phyloP scores from a whole-genome alignment of 352 stramenopile species.

The Phytophthora hibernalis region DNA sequence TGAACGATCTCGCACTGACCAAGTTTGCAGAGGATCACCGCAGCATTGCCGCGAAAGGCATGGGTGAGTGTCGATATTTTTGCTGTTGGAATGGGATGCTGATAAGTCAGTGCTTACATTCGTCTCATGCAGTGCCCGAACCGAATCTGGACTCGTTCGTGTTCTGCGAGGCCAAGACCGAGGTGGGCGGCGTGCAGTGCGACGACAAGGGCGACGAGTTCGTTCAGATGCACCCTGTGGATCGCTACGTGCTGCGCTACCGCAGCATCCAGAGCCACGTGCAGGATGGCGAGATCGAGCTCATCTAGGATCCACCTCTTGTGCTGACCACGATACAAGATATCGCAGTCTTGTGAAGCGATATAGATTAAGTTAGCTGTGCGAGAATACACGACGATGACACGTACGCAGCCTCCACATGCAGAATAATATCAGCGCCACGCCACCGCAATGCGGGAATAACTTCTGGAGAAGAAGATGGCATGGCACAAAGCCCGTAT shows the following conservation, averaged over 20 bases:
- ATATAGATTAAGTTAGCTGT: slow-evolving; percentile 52
- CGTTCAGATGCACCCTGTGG: slow-evolving; percentile 59
- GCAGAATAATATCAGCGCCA: slow-evolving; percentile 18
- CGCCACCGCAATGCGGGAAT: slow-evolving; percentile 18
- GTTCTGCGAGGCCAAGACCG: slow-evolving; percentile 76
- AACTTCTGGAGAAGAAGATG: slow-evolving; percentile 14
- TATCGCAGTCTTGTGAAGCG: slow-evolving; percentile 20
- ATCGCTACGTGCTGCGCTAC: slow-evolving; percentile 84
- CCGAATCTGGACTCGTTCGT: slow-evolving; percentile 85
- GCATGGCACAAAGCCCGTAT: background rate
- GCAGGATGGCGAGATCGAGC: slow-evolving; percentile 55
- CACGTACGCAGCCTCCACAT: slow-evolving; percentile 25
- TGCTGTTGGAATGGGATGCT: background rate
- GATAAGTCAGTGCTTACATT: background rate
- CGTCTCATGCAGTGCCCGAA: slow-evolving; percentile 51
- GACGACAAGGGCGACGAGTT: slow-evolving; percentile 78
- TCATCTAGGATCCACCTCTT: slow-evolving; percentile 41
- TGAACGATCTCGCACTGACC: slow-evolving; percentile 66
- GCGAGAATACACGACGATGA: slow-evolving; percentile 32
- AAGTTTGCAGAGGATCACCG: slow-evolving; percentile 77
- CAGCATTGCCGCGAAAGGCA: slow-evolving; percentile 62
- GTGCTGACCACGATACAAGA: background rate
- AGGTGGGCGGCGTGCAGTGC: slow-evolving; percentile 63
- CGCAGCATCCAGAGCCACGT: slow-evolving; percentile 64
- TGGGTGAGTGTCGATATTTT: slow-evolving; percentile 52